Evolutionary conservation across 345 rosid species (phyloP).

Genomic region (Syzygium grande): DNA sequence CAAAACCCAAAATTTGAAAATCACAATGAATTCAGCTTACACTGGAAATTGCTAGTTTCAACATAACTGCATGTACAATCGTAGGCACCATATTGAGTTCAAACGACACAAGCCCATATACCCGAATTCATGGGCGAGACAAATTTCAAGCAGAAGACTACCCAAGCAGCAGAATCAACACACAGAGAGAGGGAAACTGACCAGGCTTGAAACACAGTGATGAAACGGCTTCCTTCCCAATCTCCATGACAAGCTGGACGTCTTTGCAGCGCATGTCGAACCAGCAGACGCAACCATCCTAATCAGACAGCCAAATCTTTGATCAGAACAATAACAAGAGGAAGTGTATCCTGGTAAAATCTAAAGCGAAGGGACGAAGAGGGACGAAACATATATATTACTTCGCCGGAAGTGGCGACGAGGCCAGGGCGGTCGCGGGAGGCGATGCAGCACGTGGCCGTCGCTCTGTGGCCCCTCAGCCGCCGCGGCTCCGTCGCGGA

Average conservation of each 20-base stretch:
- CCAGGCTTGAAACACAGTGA: conserved; percentile 81
- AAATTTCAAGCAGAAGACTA: neutral
- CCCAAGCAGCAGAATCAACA: neutral
- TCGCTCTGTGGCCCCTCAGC: conserved; percentile 65
- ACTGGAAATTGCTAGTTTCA: neutral
- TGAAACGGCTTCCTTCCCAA: conserved; percentile 57
- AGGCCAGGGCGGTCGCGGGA: conserved; percentile 66
- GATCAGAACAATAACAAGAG: neutral
- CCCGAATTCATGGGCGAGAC: neutral
- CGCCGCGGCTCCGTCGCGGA: conserved; percentile 52
- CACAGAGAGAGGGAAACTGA: neutral
- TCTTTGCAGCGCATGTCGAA: conserved; percentile 92
- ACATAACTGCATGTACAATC: neutral
- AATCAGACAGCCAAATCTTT: neutral
- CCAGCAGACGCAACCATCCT: conserved; percentile 96
- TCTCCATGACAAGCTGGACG: conserved; percentile 50
- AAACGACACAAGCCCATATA: neutral
- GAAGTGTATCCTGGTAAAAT: neutral
- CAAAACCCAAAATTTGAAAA: neutral
- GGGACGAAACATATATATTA: conserved; percentile 1
- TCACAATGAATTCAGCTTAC: neutral
- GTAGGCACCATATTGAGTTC: neutral
- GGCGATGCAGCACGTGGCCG: conserved; percentile 74
- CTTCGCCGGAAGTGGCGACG: conserved; percentile 79
- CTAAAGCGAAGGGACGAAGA: neutral